These are phyloP conservation scores for Dinochytrium kinnereticum DNA, from an alignment of 371 early-diverging fungal genomes.

Conservation along the genomic window DNA sequence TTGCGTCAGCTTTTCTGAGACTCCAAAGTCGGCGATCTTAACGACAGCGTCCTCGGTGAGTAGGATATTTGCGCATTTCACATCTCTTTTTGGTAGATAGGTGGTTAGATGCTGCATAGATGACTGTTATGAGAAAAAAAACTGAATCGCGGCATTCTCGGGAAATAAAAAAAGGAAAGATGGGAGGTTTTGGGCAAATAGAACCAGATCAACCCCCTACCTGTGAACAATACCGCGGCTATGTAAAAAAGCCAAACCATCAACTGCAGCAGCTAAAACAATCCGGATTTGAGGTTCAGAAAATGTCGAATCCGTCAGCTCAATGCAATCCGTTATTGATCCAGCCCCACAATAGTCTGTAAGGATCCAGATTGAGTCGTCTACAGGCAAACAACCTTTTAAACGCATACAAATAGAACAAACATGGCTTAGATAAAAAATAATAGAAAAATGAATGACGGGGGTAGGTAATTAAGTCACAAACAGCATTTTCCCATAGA, in stretches of 20 bases:
- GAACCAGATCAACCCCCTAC: neutral
- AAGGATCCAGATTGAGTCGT: slow-evolving; percentile 45
- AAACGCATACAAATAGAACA: too few relatives aligned
- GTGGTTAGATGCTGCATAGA: too few relatives aligned
- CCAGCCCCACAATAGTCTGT: slow-evolving; percentile 52
- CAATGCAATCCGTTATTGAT: slow-evolving; percentile 41
- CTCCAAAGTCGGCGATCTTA: slow-evolving; percentile 53
- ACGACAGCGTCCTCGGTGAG: slow-evolving; percentile 41
- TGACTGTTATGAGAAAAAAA: too few relatives aligned
- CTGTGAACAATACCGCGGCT: slow-evolving; percentile 40
- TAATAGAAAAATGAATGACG: too few relatives aligned
- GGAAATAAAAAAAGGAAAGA: too few relatives aligned
- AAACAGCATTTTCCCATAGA: too few relatives aligned
- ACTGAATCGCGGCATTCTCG: too few relatives aligned
- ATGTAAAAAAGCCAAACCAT: slow-evolving; percentile 50
- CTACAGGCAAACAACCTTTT: slow-evolving; percentile 33
- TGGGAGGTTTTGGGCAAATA: too few relatives aligned
- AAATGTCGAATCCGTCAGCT: slow-evolving; percentile 32
- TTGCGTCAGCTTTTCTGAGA: slow-evolving; percentile 42
- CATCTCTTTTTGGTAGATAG: too few relatives aligned
- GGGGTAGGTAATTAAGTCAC: neutral
- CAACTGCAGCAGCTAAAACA: slow-evolving; percentile 45
- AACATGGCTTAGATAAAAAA: too few relatives aligned
- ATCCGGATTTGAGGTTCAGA: slow-evolving; percentile 36
- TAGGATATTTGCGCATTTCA: slow-evolving; percentile 45